A percentile compares a stretch with the other conserved stretches of the same genome.
Evolutionary conservation across 352 stramenopile genomes (phyloP).

Genomic region (Pythium angustatum): DNA sequence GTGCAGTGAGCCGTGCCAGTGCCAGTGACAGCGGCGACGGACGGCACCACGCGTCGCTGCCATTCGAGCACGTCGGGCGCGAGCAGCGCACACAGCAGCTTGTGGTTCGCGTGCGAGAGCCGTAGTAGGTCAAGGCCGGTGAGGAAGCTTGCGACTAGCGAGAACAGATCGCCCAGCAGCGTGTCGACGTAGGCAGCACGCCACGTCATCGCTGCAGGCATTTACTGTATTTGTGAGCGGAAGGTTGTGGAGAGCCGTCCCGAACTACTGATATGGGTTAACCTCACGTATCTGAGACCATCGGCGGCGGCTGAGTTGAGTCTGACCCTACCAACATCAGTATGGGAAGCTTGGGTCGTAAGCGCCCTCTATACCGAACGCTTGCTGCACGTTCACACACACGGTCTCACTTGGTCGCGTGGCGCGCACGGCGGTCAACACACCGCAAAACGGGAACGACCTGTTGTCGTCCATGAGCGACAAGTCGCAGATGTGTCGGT

Average conservation of each 20-base stretch:
- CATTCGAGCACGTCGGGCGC: neutral
- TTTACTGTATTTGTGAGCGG: neutral
- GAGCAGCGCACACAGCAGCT: slow-evolving; percentile 7
- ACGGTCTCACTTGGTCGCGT: neutral
- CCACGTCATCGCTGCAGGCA: neutral
- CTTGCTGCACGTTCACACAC: neutral
- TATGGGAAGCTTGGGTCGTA: too few relatives aligned
- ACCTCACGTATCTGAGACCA: too few relatives aligned
- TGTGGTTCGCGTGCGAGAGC: slow-evolving; percentile 30
- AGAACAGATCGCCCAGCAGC: slow-evolving; percentile 33
- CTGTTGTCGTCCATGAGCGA: neutral
- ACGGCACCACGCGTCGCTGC: neutral
- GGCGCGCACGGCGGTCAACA: neutral
- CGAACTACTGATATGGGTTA: neutral
- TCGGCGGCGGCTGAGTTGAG: too few relatives aligned
- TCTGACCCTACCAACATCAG: too few relatives aligned
- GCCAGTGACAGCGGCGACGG: neutral
- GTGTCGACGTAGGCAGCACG: slow-evolving; percentile 2
- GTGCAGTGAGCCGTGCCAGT: neutral
- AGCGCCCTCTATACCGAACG: too few relatives aligned
- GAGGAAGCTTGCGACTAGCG: slow-evolving; percentile 25
- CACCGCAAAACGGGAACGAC: neutral
- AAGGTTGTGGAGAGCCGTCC: too few relatives aligned
- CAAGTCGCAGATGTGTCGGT: too few relatives aligned
- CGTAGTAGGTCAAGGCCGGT: slow-evolving; percentile 32